phyloP scores from a whole-genome alignment of 1,284 basidiomycete species.

The Tilletia setariae region DNA sequence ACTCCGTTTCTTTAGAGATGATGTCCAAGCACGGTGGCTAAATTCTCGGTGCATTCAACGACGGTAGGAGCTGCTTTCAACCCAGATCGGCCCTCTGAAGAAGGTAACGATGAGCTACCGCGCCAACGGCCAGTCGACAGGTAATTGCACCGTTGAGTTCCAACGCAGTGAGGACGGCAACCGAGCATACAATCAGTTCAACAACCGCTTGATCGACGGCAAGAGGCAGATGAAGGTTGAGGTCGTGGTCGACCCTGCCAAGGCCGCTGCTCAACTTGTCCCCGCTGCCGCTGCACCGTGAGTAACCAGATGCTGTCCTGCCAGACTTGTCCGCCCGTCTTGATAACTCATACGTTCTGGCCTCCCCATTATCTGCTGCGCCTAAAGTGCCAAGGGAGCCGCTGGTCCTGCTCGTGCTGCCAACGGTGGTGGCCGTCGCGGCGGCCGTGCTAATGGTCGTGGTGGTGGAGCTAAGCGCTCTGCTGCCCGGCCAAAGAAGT shows the following conservation, averaged over 20 bases:
- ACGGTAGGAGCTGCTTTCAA: constrained; percentile 76
- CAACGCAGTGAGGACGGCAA: constrained; percentile 79
- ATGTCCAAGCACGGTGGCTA: neutral
- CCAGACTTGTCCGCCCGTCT: too few relatives aligned
- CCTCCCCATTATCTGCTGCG: too few relatives aligned
- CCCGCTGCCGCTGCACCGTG: constrained; percentile 41
- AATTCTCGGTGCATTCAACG: neutral
- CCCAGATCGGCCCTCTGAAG: constrained; percentile 81
- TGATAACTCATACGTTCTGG: too few relatives aligned
- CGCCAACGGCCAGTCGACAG: constrained; percentile 78
- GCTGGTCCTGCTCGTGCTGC: constrained; percentile 37
- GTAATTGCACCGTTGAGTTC: constrained; percentile 83
- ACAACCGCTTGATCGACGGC: constrained; percentile 98
- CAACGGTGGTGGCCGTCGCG: constrained; percentile 60
- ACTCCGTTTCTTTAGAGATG: neutral
- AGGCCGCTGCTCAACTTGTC: constrained; percentile 67
- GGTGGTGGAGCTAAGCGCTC: constrained; percentile 31
- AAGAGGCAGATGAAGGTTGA: constrained; percentile 98
- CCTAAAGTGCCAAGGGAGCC: constrained; percentile 21
- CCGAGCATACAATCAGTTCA: constrained; percentile 89
- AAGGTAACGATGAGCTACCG: constrained; percentile 84
- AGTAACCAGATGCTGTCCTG: neutral
- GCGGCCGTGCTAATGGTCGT: constrained; percentile 46
- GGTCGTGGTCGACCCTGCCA: constrained; percentile 84
- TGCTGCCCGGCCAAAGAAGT: constrained; percentile 59